phyloP scores from a whole-genome alignment of 129 eudicot species.

The Chrysanthemum lavandulifolium region DNA sequence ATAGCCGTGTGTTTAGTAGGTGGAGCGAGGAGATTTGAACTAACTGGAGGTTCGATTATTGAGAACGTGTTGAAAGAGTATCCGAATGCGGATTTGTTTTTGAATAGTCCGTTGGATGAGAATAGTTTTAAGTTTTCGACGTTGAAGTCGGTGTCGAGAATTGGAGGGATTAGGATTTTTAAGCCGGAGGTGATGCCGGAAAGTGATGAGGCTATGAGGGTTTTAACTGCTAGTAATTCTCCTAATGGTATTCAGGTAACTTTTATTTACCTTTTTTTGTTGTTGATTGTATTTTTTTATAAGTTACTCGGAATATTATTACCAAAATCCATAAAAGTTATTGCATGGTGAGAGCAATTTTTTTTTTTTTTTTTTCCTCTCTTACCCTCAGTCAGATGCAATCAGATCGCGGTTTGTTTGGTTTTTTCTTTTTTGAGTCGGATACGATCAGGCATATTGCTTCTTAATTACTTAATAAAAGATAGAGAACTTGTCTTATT shows the following conservation, averaged over 20 bases:
- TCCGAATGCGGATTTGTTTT: slow-evolving; percentile 68
- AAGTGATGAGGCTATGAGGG: slow-evolving; percentile 58
- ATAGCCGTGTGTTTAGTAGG: slow-evolving; percentile 95
- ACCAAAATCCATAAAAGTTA: too few relatives aligned
- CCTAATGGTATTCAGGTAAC: slow-evolving; percentile 95
- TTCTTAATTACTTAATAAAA: too few relatives aligned
- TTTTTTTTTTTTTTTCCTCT: too few relatives aligned
- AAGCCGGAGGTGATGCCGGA: slow-evolving; percentile 48
- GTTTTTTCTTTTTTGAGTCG: too few relatives aligned
- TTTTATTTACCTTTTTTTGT: not conserved
- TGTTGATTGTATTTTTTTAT: not conserved
- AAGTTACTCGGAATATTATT: too few relatives aligned
- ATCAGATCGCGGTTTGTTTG: too few relatives aligned
- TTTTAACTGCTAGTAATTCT: slow-evolving; percentile 65
- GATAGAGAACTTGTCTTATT: too few relatives aligned
- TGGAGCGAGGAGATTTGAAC: slow-evolving; percentile 86
- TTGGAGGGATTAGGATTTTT: slow-evolving; percentile 58
- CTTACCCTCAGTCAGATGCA: too few relatives aligned
- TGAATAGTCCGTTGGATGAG: slow-evolving; percentile 71
- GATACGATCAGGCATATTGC: too few relatives aligned
- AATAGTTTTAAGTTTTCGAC: slow-evolving; percentile 59
- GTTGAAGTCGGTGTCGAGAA: slow-evolving; percentile 56
- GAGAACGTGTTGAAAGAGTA: slow-evolving; percentile 50
- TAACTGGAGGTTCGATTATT: slow-evolving; percentile 83
- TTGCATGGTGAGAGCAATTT: too few relatives aligned